These are phyloP conservation scores for Castanopsis chinensis DNA, from an alignment of 306 rosid genomes.

Conservation along the genomic window DNA sequence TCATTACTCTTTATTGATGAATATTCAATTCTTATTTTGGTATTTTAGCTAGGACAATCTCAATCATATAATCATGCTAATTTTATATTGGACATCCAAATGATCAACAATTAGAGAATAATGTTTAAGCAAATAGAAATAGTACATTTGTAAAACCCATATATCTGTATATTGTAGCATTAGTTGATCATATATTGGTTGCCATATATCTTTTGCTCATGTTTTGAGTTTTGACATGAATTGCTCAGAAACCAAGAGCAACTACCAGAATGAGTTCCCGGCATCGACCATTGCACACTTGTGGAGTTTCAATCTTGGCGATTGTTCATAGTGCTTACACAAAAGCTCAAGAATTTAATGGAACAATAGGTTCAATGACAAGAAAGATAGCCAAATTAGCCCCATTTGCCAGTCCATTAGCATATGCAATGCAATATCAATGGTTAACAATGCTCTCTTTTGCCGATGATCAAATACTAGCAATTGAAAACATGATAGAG, in stretches of 20 bases:
- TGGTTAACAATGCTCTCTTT: conserved; percentile 52
- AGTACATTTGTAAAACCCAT: background rate
- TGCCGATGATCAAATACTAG: conserved; percentile 47
- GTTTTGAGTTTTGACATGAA: background rate
- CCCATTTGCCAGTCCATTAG: conserved; percentile 38
- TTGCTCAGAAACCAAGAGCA: conserved; percentile 32
- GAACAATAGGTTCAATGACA: conserved; percentile 46
- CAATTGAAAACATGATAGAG: conserved; percentile 36
- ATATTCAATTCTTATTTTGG: too few species aligned
- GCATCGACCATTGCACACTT: conserved; percentile 58
- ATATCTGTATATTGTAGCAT: too few species aligned
- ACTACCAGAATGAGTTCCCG: conserved; percentile 36
- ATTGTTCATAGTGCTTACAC: conserved; percentile 31
- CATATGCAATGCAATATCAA: conserved; percentile 31
- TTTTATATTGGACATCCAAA: background rate
- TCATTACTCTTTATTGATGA: too few species aligned
- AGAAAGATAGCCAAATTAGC: conserved; percentile 29
- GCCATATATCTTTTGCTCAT: background rate
- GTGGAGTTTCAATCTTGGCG: conserved; percentile 49
- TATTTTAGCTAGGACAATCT: too few species aligned
- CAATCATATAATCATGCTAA: background rate
- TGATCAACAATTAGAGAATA: background rate
- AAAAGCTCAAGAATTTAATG: conserved; percentile 47
- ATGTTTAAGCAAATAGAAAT: too few species aligned
- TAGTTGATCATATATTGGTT: background rate